Percentiles rank a stretch among this genome's conserved stretches.
These are phyloP conservation scores for Arthrinium phaeospermum DNA, from an alignment of 2,329 filamentous ascomycete genomes.

Conservation along the genomic window DNA sequence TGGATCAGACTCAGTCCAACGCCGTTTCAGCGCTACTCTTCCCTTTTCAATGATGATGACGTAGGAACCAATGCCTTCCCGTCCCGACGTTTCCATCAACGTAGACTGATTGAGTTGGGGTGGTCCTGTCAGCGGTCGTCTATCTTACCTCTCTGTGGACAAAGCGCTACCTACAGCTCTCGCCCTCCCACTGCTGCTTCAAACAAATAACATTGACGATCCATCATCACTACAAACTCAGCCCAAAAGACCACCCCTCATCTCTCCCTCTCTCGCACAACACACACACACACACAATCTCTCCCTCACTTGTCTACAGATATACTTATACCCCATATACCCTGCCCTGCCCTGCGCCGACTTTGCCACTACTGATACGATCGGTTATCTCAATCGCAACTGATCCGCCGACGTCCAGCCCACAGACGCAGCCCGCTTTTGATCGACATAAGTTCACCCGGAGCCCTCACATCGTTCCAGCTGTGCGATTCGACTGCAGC, in stretches of 20 bases:
- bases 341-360: not conserved
- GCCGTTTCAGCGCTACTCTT: slow-evolving; percentile 20
- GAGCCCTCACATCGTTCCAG: not conserved
- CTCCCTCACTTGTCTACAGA: slow-evolving; percentile 3
- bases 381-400: slow-evolving; percentile 5
- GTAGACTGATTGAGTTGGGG: not conserved
- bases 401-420: slow-evolving; percentile 7
- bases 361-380: not conserved
- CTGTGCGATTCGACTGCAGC: not conserved
- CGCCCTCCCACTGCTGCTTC: not conserved
- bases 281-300: not conserved
- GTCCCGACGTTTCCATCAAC: slow-evolving; percentile 17
- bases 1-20: slow-evolving; percentile 12
- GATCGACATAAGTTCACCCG: slow-evolving; percentile 17
- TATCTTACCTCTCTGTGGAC: not conserved
- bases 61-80: slow-evolving; percentile 1
- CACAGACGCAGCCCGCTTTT: slow-evolving; percentile 19
- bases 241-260: slow-evolving; percentile 1
- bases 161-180: not conserved
- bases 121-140: not conserved
- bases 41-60: slow-evolving; percentile 16
- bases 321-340: slow-evolving; percentile 12
- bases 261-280: not conserved
- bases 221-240: not conserved
- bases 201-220: slow-evolving; percentile 12